These are phyloP conservation scores for Annona squamosa DNA, from an alignment of 164 flowering plant species.

Conservation along the genomic window DNA sequence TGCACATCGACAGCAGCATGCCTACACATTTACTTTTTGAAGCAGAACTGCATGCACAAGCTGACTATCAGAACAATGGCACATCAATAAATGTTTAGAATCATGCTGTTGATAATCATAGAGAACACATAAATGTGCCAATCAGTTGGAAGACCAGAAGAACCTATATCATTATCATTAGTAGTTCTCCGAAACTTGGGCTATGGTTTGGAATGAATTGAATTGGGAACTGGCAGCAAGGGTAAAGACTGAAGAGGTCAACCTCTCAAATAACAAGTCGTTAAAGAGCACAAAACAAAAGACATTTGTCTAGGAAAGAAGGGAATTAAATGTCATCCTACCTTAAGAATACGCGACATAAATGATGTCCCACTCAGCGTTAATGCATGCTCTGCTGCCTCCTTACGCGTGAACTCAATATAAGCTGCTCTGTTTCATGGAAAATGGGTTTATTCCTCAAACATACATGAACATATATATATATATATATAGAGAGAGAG, in stretches of 20 bases:
- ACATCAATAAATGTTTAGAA: not conserved
- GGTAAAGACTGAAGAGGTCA: too few relatives aligned
- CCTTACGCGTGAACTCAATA: conserved; percentile 76
- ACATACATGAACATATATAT: not conserved
- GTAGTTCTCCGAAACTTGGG: not conserved
- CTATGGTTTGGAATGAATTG: too few relatives aligned
- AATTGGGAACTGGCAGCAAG: not conserved
- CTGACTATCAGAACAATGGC: not conserved
- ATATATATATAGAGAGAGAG: too few relatives aligned
- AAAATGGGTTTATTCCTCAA: not conserved
- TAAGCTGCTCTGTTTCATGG: conserved; percentile 64
- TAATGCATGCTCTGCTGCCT: conserved; percentile 79
- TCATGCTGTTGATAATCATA: not conserved
- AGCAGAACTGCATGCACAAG: not conserved
- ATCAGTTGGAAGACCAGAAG: not conserved
- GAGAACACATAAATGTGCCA: not conserved
- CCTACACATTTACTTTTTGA: not conserved
- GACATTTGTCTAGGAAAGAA: not conserved
- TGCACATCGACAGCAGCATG: not conserved
- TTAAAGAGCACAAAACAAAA: not conserved
- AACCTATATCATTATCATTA: not conserved
- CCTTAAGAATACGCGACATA: conserved; percentile 94
- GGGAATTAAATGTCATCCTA: conserved; percentile 11
- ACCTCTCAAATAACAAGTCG: not conserved
- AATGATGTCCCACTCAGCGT: conserved; percentile 88